Evolutionary conservation across 352 stramenopile species (phyloP).

Genomic region (Pythium phragmitis): DNA sequence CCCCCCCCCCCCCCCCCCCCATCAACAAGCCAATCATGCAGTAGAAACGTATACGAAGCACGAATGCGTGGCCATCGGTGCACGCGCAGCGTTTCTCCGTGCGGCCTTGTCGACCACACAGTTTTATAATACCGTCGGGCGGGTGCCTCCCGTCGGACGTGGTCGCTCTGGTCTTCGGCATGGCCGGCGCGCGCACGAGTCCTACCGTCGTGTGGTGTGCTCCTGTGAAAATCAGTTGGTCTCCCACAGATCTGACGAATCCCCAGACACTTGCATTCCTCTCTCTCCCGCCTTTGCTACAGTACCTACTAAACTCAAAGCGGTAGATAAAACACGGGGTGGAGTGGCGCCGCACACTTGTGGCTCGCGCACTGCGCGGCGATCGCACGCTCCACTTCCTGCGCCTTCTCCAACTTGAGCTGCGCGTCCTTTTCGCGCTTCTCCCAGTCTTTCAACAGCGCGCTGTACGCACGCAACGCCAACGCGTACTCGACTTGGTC

Average conservation of each 20-base stretch:
- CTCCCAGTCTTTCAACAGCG: constrained; percentile 31
- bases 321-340: constrained; percentile 34
- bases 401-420: constrained; percentile 26
- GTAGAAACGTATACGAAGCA: neutral
- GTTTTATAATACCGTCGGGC: too few relatives aligned
- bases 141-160: neutral
- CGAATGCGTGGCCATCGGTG: neutral
- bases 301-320: constrained; percentile 8
- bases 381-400: constrained; percentile 21
- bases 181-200: neutral
- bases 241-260: too few relatives aligned
- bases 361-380: constrained; percentile 16
- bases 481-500: constrained; percentile 71
- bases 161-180: neutral
- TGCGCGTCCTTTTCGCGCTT: constrained; percentile 32
- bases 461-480: constrained; percentile 52
- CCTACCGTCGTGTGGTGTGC: neutral
- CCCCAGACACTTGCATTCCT: neutral
- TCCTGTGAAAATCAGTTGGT: neutral
- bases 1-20: too few relatives aligned
- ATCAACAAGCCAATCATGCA: neutral
- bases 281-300: neutral
- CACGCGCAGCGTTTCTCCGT: neutral
- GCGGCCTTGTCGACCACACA: neutral
- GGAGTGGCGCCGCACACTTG: constrained; percentile 22